A percentile compares a stretch with the other conserved stretches of the same genome.
Conservation (phyloP, 1,284 basidiomycete species). For the Fomitiporia mediterranea region DNA sequence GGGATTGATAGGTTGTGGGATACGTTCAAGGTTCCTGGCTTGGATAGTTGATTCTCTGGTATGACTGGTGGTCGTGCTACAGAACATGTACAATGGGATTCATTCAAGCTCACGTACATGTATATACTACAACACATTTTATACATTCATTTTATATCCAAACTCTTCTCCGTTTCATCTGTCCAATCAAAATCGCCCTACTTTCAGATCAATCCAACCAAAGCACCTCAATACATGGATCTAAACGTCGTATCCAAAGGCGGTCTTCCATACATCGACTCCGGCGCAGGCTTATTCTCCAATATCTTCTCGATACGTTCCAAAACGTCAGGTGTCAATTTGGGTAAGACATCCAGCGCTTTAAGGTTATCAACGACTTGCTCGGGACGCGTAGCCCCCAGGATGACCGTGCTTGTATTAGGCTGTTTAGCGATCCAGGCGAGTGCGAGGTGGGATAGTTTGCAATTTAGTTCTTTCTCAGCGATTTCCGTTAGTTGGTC, state of each 20-base stretch:
- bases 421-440: constrained; percentile 68
- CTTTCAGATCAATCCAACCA: background rate
- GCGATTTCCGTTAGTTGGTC: constrained; percentile 63
- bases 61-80: background rate
- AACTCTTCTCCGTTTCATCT: background rate
- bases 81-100: background rate
- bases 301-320: constrained; percentile 65
- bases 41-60: background rate
- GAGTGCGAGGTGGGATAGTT: constrained; percentile 59
- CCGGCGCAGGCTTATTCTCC: constrained; percentile 40
- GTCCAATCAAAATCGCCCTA: background rate
- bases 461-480: constrained; percentile 50
- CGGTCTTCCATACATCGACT: constrained; percentile 23
- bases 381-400: constrained; percentile 54
- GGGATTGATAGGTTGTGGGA: constrained; percentile 54
- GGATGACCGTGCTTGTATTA: constrained; percentile 55
- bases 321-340: constrained; percentile 60
- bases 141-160: background rate
- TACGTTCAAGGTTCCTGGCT: constrained; percentile 13
- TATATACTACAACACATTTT: background rate
- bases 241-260: background rate
- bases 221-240: background rate
- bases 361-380: constrained; percentile 67
- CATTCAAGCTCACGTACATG: background rate
- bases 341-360: constrained; percentile 65